Percentiles rank a stretch among this genome's conserved stretches.
Conservation (phyloP, 202 grass and related monocot species). For the Cymbopogon flexuosus region DNA sequence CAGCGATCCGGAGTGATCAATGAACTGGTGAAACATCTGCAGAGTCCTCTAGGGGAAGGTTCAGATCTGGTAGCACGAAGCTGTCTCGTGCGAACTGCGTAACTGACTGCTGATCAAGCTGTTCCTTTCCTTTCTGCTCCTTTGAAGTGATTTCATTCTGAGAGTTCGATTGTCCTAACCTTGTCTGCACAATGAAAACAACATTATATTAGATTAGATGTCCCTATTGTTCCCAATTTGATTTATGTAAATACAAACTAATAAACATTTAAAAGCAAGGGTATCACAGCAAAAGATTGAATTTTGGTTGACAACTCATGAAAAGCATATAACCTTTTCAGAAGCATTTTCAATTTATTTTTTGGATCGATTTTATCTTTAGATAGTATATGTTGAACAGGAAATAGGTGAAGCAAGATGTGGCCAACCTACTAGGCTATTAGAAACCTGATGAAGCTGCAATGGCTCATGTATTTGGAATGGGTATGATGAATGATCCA, state of each 20-base stretch:
- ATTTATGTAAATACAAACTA: background rate
- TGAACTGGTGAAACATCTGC: slow-evolving; percentile 35
- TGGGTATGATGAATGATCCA: background rate
- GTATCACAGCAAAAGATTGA: background rate
- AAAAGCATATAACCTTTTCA: background rate
- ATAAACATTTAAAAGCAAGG: background rate
- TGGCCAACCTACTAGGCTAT: background rate
- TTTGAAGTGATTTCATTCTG: slow-evolving; percentile 2
- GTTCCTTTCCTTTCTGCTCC: slow-evolving; percentile 44
- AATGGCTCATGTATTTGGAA: slow-evolving; percentile 5
- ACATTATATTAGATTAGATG: slow-evolving; percentile 30
- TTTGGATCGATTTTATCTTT: background rate
- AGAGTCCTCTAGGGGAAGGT: slow-evolving; percentile 37
- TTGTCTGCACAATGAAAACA: slow-evolving; percentile 33
- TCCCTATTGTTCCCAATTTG: background rate
- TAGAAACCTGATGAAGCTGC: background rate
- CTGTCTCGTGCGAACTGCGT: background rate
- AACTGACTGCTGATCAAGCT: background rate
- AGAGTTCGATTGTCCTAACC: slow-evolving; percentile 15
- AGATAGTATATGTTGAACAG: background rate
- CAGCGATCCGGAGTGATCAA: slow-evolving; percentile 19
- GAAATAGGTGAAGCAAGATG: background rate
- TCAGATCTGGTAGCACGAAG: slow-evolving; percentile 48
- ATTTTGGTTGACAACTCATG: background rate
- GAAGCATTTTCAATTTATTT: background rate